phyloP scores from a whole-genome alignment of 208 protist genomes.

The Giardia muris region DNA sequence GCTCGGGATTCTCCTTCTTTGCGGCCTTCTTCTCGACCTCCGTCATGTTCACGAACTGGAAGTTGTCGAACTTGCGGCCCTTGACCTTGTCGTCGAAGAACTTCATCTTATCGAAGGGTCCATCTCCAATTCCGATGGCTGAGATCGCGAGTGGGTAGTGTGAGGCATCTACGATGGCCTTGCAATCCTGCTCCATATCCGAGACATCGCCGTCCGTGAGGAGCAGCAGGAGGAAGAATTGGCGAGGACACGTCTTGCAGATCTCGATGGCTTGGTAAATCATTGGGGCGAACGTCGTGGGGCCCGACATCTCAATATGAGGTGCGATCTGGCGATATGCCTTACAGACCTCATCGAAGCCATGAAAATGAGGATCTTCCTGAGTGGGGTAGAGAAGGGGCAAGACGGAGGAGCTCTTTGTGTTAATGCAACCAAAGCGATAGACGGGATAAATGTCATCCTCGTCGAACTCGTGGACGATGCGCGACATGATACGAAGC shows the following conservation, averaged over 20 bases:
- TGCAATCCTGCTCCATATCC: background rate
- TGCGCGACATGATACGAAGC: background rate
- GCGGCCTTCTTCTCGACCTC: background rate
- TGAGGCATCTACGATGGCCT: background rate
- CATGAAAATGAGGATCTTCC: background rate
- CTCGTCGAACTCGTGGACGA: background rate
- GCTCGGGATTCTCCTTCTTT: background rate
- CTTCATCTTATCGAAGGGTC: background rate
- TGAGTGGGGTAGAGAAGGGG: background rate
- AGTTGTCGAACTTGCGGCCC: conserved; percentile 11
- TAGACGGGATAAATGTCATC: background rate
- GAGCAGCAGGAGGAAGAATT: background rate
- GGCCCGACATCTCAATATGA: background rate
- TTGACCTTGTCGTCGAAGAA: background rate
- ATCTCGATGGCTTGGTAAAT: conserved; percentile 4
- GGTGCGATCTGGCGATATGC: background rate
- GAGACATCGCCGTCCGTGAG: conserved; percentile 11
- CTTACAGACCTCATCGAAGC: background rate
- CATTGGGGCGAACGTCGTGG: background rate
- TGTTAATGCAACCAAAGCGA: background rate
- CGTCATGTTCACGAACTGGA: conserved; percentile 9
- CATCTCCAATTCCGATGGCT: background rate
- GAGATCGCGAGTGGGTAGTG: background rate
- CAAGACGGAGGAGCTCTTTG: background rate
- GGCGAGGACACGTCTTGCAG: background rate